phyloP scores from a whole-genome alignment of 768 basidiomycete genomes.

The Leccinum variicolor region DNA sequence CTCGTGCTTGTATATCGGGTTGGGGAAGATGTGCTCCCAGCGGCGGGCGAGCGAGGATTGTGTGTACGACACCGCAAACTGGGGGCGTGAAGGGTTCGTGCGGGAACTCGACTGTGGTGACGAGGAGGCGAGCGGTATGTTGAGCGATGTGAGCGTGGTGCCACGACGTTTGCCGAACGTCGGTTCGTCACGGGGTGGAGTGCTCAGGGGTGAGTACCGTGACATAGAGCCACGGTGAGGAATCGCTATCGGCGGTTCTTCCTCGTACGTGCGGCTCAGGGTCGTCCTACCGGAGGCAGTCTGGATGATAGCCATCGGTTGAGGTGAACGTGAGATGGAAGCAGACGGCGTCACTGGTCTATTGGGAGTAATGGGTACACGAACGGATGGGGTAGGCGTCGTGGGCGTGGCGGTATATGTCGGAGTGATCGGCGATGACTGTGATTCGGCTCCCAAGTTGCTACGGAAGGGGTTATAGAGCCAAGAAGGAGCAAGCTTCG shows the following conservation, averaged over 20 bases:
- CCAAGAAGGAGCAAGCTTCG: conserved; percentile 75
- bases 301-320: conserved; percentile 40
- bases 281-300: conserved; percentile 42
- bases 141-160: conserved; percentile 34
- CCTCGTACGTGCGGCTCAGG: conserved; percentile 54
- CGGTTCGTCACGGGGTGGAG: conserved; percentile 70
- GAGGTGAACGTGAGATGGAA: conserved; percentile 36
- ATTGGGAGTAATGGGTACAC: conserved; percentile 30
- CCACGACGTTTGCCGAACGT: conserved; percentile 52
- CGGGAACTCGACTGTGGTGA: conserved; percentile 37
- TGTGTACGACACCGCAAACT: conserved; percentile 51
- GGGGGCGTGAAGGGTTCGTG: conserved; percentile 68
- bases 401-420: conserved; percentile 35
- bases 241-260: conserved; percentile 42
- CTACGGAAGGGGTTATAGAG: conserved; percentile 73
- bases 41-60: conserved; percentile 77
- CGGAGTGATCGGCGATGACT: conserved; percentile 45
- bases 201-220: conserved; percentile 62
- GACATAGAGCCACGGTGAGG: conserved; percentile 48
- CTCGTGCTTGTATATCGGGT: conserved; percentile 71
- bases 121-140: conserved; percentile 47
- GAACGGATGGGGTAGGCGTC: conserved; percentile 25
- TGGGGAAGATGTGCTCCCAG: conserved; percentile 87
- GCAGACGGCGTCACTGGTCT: conserved; percentile 29
- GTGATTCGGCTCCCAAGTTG: conserved; percentile 51